Base-by-base conservation (phyloP, 257 asterid genomes). In the Solanum corneliomulleri region DNA sequence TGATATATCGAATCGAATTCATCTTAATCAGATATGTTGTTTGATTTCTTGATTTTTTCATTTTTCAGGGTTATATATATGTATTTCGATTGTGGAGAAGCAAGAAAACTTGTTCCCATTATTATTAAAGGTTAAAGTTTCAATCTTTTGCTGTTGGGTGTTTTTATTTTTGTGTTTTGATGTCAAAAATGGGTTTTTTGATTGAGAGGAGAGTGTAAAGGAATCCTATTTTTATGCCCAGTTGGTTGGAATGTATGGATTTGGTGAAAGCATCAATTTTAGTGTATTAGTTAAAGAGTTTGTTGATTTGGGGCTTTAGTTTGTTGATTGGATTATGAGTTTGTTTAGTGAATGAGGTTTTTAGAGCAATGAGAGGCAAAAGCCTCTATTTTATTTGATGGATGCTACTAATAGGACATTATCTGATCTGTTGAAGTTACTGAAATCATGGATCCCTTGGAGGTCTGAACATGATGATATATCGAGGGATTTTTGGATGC, bases 401-500 rank as follows among this genome's bases (percentile, higher is more conserved):
- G 92, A 92, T 88, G 84, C 84, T 3, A 45, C 84, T 20, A 78
- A 78, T 78, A 91, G 90, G 85, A 86, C 94, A 82, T 88, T 92
- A 58, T 88, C 98, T 83, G 98, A 93, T 92, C 92, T 94, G 87
- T 86, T 93, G 84, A 92, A 92, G 86, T 84, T 92, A 74, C 82
- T 95, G 2, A 95, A 95, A 89, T 91, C 96, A 35, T 97, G 99
- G 99, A 78, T 94, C 87, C 94, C 95, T 87, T 91, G 97, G 96
- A 93, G 94, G 89, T 86, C 93, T 44, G 98, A 94, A 90, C 98
- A 97, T 68, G 92, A 95, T 80, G 92, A 94, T 86, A 92, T 93
- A 89, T 94, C 98, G 27, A 94, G 97, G 93, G 99, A 95, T 89
- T 97, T 97, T 89, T 97, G 99, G 99, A 97, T 97, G 98, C 99